These are phyloP conservation scores for Plasmodium relictum DNA, from an alignment of 169 alveolate genomes.

Conservation along the genomic window DNA sequence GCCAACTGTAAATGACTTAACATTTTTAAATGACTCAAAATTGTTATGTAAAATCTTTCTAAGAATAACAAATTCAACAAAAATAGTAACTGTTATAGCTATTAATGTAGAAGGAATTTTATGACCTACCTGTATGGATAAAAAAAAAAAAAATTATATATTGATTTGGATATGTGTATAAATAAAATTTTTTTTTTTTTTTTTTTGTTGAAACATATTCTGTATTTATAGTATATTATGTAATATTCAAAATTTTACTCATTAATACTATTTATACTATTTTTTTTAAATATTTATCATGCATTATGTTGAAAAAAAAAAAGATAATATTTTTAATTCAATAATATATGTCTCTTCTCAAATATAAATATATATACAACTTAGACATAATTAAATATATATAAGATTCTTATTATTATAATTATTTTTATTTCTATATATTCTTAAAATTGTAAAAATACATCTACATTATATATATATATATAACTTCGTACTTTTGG, in stretches of 20 bases:
- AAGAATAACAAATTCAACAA: conserved; percentile 74
- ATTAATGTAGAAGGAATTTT: conserved; percentile 84
- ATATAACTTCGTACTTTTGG: conserved; percentile 46
- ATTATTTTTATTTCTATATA: background rate
- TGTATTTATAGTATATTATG: background rate
- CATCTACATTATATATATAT: conserved; percentile 2
- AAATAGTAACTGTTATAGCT: conserved; percentile 81
- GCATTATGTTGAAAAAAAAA: no score
- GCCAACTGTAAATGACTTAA: conserved; percentile 84
- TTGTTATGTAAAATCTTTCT: conserved; percentile 54
- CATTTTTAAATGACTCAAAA: conserved; percentile 73
- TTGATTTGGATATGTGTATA: background rate
- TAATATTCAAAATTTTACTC: no score
- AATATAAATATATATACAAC: no score
- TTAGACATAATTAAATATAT: no score
- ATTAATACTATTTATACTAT: background rate
- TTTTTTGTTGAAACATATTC: no score
- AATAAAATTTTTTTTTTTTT: background rate
- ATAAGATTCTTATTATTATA: background rate
- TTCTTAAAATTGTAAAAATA: background rate
- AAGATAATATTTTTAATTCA: no score
- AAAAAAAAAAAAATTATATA: background rate
- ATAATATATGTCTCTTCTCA: no score
- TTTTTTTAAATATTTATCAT: no score
- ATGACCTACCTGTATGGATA: conserved; percentile 33